These are phyloP conservation scores for Salix arbutifolia DNA, from an alignment of 345 rosid genomes.

Conservation along the genomic window DNA sequence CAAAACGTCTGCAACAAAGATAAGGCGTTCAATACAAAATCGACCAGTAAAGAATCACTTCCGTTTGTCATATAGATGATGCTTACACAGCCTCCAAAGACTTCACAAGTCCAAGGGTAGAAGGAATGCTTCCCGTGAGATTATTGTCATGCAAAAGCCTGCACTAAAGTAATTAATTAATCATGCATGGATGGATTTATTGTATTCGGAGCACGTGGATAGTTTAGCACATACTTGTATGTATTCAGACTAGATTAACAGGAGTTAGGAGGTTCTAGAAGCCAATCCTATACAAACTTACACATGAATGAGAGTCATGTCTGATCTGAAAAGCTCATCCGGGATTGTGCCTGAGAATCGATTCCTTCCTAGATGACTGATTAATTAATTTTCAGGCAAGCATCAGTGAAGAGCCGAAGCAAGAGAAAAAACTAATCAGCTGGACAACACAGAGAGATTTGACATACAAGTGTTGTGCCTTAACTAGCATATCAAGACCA, in stretches of 20 bases:
- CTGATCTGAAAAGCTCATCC: conserved; percentile 50
- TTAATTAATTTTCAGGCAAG: neutral
- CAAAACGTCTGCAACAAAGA: conserved; percentile 63
- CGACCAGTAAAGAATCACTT: neutral
- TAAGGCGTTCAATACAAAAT: neutral
- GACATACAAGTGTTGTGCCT: conserved; percentile 73
- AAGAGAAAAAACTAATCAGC: neutral
- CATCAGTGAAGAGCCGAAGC: neutral
- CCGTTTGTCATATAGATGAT: neutral
- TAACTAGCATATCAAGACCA: conserved; percentile 72
- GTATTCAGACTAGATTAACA: too few species aligned
- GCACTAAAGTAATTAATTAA: neutral
- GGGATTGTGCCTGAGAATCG: conserved; percentile 61
- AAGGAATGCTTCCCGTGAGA: conserved; percentile 54
- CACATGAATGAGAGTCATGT: conserved; percentile 73
- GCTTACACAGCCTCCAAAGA: conserved; percentile 70
- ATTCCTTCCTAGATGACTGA: conserved; percentile 75
- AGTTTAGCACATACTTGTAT: too few species aligned
- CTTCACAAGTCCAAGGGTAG: conserved; percentile 53
- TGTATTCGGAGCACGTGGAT: too few species aligned
- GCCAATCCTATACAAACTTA: conserved; percentile 30
- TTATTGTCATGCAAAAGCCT: conserved; percentile 76
- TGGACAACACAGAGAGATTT: neutral
- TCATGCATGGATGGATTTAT: too few species aligned
- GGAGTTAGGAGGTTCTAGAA: too few species aligned